A percentile compares a stretch with the other conserved stretches of the same genome.
phyloP scores from a whole-genome alignment of 2,329 filamentous ascomycete species.

The Cucurbitaria berberidis region DNA sequence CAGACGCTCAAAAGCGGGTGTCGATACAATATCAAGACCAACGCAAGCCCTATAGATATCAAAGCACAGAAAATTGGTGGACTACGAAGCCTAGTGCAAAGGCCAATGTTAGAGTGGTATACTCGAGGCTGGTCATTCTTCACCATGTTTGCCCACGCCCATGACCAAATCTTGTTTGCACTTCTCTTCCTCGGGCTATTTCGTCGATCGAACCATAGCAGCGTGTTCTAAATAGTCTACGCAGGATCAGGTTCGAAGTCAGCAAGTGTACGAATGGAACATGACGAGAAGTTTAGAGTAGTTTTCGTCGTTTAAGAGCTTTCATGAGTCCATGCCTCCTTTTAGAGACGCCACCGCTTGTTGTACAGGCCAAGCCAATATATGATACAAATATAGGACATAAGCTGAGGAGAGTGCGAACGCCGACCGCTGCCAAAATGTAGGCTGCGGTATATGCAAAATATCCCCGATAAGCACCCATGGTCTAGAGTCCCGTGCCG shows the following conservation, averaged over 20 bases:
- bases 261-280: not conserved
- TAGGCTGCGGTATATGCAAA: slow-evolving; percentile 39
- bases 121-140: too few relatives aligned
- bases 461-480: slow-evolving; percentile 28
- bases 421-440: slow-evolving; percentile 38
- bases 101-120: too few relatives aligned
- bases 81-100: too few relatives aligned
- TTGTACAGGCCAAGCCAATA: slow-evolving; percentile 37
- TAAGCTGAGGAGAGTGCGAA: slow-evolving; percentile 46
- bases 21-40: too few relatives aligned
- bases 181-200: too few relatives aligned
- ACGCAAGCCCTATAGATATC: too few relatives aligned
- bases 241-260: not conserved
- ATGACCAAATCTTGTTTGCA: too few relatives aligned
- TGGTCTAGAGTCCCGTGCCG: slow-evolving; percentile 20
- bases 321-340: slow-evolving; percentile 12
- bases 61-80: too few relatives aligned
- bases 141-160: too few relatives aligned
- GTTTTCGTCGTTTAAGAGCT: not conserved
- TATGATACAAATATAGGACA: slow-evolving; percentile 46
- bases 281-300: not conserved
- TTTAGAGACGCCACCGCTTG: slow-evolving; percentile 30
- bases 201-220: too few relatives aligned
- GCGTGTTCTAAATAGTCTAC: too few relatives aligned
- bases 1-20: too few relatives aligned